Evolutionary conservation across 139 green algal genomes (phyloP).

Genomic region (Coelastrella sp.): DNA sequence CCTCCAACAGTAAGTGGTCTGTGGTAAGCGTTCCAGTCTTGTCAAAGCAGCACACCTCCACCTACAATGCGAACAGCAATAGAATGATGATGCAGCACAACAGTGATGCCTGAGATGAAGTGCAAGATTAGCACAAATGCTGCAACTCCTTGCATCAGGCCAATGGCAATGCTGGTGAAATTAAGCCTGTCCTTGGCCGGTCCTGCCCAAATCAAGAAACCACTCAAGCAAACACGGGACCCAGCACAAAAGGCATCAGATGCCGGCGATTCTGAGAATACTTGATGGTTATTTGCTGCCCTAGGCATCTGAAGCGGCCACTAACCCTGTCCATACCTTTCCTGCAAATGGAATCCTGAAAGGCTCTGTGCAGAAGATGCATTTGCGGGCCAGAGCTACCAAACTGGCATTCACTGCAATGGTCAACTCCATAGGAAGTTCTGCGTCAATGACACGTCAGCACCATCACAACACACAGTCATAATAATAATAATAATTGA

Average conservation of each 20-base stretch:
- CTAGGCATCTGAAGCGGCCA: too few species aligned
- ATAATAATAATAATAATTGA: too few species aligned
- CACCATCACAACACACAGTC: too few species aligned
- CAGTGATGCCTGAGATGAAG: neutral
- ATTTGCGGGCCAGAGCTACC: conserved; percentile 65
- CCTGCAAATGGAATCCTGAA: conserved; percentile 97
- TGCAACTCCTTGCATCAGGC: neutral
- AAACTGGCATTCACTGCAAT: conserved; percentile 91
- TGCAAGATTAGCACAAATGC: neutral
- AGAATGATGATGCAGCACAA: neutral
- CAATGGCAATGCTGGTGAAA: too few species aligned
- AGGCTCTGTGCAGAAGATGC: conserved; percentile 99
- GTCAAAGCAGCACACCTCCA: conserved; percentile 98
- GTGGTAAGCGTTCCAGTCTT: conserved; percentile 98
- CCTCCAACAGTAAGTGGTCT: conserved; percentile 93
- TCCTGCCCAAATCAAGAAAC: too few species aligned
- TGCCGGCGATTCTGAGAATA: neutral
- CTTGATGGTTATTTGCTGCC: neutral
- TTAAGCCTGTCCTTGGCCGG: too few species aligned
- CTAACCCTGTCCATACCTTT: conserved; percentile 69
- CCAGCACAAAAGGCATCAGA: too few species aligned
- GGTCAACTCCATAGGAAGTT: conserved; percentile 99
- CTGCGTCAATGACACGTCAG: conserved; percentile 44
- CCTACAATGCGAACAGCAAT: conserved; percentile 47
- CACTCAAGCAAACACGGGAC: too few species aligned